Evolutionary conservation across 805 yeast genomes (phyloP).

Genomic region (Saccharomyces paradoxus): DNA sequence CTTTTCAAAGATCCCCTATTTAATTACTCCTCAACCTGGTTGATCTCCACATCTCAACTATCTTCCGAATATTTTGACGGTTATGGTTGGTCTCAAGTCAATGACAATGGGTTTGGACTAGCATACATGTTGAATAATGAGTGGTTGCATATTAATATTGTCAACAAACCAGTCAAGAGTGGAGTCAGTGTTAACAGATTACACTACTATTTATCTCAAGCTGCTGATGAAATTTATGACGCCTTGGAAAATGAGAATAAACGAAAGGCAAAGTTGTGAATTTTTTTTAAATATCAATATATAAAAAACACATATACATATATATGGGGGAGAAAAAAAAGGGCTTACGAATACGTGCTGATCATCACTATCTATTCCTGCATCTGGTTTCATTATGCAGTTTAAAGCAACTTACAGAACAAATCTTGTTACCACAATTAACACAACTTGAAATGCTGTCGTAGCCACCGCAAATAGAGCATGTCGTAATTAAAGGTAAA

Average conservation of each 20-base stretch:
- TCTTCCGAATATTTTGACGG: conserved; percentile 80
- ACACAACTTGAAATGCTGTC: conserved; percentile 29
- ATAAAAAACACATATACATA: too few relatives aligned
- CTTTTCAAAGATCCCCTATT: conserved; percentile 71
- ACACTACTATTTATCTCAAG: conserved; percentile 60
- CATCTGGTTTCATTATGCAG: conserved; percentile 31
- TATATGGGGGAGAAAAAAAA: background rate
- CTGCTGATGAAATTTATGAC: conserved; percentile 75
- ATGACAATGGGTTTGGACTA: conserved; percentile 86
- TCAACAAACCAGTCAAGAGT: conserved; percentile 42
- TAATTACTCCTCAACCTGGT: conserved; percentile 76
- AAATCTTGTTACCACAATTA: conserved; percentile 27
- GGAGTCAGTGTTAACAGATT: conserved; percentile 33
- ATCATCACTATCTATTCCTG: background rate
- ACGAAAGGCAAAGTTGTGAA: conserved; percentile 12
- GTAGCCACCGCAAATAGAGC: conserved; percentile 31
- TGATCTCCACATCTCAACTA: conserved; percentile 79
- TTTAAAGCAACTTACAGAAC: conserved; percentile 27
- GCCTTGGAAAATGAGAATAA: conserved; percentile 33
- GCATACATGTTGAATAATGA: conserved; percentile 88
- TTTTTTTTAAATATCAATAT: too few relatives aligned
- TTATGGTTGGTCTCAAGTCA: conserved; percentile 94
- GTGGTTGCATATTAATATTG: conserved; percentile 78
- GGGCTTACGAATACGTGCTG: background rate
- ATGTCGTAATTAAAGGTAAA: conserved; percentile 26